A percentile compares a stretch with the other conserved stretches of the same genome.
phyloP scores from a whole-genome alignment of 805 yeast species.

The Metschnikowia gelsemii region DNA sequence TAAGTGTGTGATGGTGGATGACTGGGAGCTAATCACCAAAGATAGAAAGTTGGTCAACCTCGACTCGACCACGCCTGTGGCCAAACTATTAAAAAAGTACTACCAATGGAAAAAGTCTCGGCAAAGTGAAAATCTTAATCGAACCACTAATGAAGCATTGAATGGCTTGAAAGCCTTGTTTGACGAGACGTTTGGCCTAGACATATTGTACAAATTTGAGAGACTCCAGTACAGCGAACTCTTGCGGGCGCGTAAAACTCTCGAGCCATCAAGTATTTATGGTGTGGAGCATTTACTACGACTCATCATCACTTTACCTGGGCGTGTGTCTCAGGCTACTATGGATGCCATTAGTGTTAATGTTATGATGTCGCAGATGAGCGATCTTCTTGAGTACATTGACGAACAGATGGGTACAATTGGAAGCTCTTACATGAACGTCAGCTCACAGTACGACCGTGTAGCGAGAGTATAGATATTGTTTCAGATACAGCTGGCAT shows the following conservation, averaged over 20 bases:
- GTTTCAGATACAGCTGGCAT: no score
- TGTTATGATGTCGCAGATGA: conserved; percentile 54
- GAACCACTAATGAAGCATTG: conserved; percentile 51
- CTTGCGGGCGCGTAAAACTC: conserved; percentile 23
- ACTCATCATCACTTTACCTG: conserved; percentile 76
- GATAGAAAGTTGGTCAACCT: conserved; percentile 67
- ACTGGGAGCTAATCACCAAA: conserved; percentile 90
- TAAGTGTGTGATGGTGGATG: conserved; percentile 76
- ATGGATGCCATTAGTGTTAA: conserved; percentile 76
- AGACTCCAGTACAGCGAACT: conserved; percentile 67
- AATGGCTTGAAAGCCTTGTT: conserved; percentile 72
- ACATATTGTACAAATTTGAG: conserved; percentile 73
- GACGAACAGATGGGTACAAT: conserved; percentile 40
- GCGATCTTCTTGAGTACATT: conserved; percentile 53
- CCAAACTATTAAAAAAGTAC: conserved; percentile 55
- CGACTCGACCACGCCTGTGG: conserved; percentile 59
- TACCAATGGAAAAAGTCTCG: conserved; percentile 25
- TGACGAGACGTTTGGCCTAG: conserved; percentile 66
- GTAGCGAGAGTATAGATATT: conserved; percentile 20
- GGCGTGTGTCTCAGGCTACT: conserved; percentile 70
- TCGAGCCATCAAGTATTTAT: conserved; percentile 41
- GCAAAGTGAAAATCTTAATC: conserved; percentile 4
- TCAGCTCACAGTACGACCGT: conserved; percentile 41
- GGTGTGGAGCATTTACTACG: conserved; percentile 84
- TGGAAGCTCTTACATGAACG: conserved; percentile 37